Conservation (phyloP, 164 flowering plant genomes). For the Tinospora cordifolia region DNA sequence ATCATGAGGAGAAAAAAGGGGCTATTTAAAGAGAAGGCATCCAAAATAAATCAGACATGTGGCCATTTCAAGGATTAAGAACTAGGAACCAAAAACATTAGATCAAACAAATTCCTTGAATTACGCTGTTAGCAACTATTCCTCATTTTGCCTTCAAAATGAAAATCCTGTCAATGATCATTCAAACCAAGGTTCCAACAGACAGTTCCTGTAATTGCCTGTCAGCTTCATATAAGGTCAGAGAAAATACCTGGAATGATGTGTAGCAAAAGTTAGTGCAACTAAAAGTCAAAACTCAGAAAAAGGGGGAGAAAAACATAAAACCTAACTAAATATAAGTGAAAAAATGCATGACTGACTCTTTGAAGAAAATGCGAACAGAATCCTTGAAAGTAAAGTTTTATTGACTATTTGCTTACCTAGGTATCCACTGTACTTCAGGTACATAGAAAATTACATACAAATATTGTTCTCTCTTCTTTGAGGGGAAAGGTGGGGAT, state of each 20-base stretch:
- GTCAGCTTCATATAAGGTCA: conserved; percentile 96
- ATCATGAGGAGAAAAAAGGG: not conserved
- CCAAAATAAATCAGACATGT: not conserved
- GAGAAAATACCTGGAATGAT: conserved; percentile 98
- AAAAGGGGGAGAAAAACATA: not conserved
- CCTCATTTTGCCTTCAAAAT: conserved; percentile 16
- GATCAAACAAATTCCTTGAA: conserved; percentile 12
- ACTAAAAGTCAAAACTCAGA: not conserved
- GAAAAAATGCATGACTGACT: not conserved
- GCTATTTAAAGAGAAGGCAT: not conserved
- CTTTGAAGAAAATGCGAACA: not conserved
- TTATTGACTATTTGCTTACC: not conserved
- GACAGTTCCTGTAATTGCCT: conserved; percentile 56
- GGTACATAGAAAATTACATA: not conserved
- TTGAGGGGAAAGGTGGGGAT: not conserved
- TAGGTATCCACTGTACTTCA: not conserved
- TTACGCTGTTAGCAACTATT: conserved; percentile 18
- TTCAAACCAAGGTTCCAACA: conserved; percentile 59
- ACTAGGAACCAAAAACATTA: conserved; percentile 4
- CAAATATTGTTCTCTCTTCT: not conserved
- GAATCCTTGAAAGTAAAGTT: not conserved
- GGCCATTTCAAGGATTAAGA: not conserved
- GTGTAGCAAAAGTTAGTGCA: conserved; percentile 40
- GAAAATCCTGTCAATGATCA: conserved; percentile 67
- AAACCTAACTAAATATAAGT: conserved; percentile 4